Evolutionary conservation across 2,329 filamentous ascomycete species (phyloP).

Genomic region (Botrytis sinoallii): DNA sequence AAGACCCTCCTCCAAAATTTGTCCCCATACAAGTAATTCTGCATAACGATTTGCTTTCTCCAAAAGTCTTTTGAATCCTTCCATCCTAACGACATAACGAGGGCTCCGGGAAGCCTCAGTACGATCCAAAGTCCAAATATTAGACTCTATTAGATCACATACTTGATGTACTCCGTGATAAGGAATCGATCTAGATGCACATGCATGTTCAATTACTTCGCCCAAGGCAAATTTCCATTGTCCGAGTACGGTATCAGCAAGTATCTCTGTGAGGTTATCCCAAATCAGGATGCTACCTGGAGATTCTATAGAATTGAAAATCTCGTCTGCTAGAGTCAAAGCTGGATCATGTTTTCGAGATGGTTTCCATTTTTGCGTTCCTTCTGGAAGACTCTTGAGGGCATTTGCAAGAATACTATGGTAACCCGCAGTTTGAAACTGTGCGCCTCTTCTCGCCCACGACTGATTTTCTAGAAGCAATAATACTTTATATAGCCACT

Average conservation of each 20-base stretch:
- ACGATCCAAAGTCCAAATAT: constrained; percentile 2
- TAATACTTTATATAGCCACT: neutral
- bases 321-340: neutral
- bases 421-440: neutral
- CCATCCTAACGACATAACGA: neutral
- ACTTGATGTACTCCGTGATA: neutral
- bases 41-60: neutral
- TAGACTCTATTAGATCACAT: neutral
- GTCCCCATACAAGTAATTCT: neutral
- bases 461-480: constrained; percentile 5
- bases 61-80: constrained; percentile 7
- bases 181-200: neutral
- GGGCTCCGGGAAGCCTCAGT: neutral
- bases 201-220: neutral
- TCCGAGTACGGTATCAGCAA: constrained; percentile 1
- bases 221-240: neutral
- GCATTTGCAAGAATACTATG: neutral
- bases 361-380: constrained; percentile 6
- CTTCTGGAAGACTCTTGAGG: neutral
- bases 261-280: neutral
- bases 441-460: neutral
- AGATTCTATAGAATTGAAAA: neutral
- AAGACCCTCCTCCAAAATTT: neutral
- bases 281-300: neutral
- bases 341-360: neutral